phyloP scores from a whole-genome alignment of 805 yeast species.

The Priceomyces carsonii region DNA sequence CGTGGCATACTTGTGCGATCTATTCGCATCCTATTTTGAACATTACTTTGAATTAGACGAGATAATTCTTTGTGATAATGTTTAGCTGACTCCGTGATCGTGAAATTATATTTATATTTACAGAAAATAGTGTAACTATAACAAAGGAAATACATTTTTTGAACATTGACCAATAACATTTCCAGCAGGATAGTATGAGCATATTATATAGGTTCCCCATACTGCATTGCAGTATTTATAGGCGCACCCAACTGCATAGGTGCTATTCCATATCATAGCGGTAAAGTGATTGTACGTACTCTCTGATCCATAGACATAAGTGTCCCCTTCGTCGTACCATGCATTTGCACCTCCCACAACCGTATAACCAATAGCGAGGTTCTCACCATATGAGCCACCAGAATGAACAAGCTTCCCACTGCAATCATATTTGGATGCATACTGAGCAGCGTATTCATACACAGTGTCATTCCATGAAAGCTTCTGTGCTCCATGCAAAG shows the following conservation, averaged over 20 bases:
- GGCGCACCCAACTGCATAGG: conserved; percentile 37
- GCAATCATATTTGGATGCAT: conserved; percentile 34
- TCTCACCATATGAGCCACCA: conserved; percentile 39
- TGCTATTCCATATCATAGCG: conserved; percentile 37
- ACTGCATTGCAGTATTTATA: conserved; percentile 27
- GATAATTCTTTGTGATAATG: conserved; percentile 25
- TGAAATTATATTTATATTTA: not conserved
- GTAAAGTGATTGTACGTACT: conserved; percentile 38
- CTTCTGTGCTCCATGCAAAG: conserved; percentile 27
- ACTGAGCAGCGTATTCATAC: conserved; percentile 30
- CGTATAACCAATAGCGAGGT: conserved; percentile 39
- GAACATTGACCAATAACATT: conserved; percentile 26
- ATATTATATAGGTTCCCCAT: conserved; percentile 39
- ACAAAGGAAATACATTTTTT: conserved; percentile 25
- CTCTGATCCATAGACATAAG: conserved; percentile 28
- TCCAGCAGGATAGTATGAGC: conserved; percentile 37
- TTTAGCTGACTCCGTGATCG: conserved; percentile 1
- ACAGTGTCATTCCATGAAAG: conserved; percentile 33
- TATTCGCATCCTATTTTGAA: conserved; percentile 65
- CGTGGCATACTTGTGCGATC: conserved; percentile 56
- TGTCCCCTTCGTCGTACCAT: conserved; percentile 40
- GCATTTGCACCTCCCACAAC: conserved; percentile 36
- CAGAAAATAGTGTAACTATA: conserved; percentile 1
- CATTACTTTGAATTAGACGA: conserved; percentile 29
- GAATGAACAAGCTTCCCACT: conserved; percentile 36